Evolutionary conservation across 371 early-diverging fungal species (phyloP).

Genomic region (Syncephalis plumigaleata): DNA sequence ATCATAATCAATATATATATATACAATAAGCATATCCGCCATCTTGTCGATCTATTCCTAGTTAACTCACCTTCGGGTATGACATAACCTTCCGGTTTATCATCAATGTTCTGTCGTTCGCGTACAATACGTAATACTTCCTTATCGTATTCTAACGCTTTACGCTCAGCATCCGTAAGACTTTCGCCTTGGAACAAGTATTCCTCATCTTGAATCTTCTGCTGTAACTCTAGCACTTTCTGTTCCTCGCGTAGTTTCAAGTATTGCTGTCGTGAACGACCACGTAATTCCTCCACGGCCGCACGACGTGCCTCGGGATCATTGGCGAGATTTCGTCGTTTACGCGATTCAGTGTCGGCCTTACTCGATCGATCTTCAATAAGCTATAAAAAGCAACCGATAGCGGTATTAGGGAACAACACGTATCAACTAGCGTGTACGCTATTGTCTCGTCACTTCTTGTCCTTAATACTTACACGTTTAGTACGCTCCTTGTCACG

Average conservation of each 20-base stretch:
- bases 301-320: constrained; percentile 45
- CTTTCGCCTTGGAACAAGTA: constrained; percentile 53
- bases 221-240: constrained; percentile 52
- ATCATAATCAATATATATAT: background rate
- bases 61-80: constrained; percentile 76
- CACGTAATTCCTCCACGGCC: constrained; percentile 57
- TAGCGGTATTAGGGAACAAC: too few relatives aligned
- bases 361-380: constrained; percentile 68
- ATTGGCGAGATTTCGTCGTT: constrained; percentile 62
- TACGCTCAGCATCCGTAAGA: constrained; percentile 59
- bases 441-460: background rate
- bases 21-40: background rate
- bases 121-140: constrained; percentile 62
- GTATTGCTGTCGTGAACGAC: constrained; percentile 78
- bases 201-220: constrained; percentile 78
- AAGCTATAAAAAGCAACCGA: constrained; percentile 11
- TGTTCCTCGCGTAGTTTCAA: constrained; percentile 73
- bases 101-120: constrained; percentile 66
- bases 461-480: constrained; percentile 15
- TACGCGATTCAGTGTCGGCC: constrained; percentile 42
- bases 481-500: constrained; percentile 72
- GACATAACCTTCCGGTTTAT: constrained; percentile 61
- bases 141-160: constrained; percentile 64
- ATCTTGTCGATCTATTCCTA: too few relatives aligned
- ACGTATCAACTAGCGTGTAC: background rate